Evolutionary conservation across 495 filamentous ascomycete species (phyloP).

Genomic region (Hyphodiscus hymeniophilus): DNA sequence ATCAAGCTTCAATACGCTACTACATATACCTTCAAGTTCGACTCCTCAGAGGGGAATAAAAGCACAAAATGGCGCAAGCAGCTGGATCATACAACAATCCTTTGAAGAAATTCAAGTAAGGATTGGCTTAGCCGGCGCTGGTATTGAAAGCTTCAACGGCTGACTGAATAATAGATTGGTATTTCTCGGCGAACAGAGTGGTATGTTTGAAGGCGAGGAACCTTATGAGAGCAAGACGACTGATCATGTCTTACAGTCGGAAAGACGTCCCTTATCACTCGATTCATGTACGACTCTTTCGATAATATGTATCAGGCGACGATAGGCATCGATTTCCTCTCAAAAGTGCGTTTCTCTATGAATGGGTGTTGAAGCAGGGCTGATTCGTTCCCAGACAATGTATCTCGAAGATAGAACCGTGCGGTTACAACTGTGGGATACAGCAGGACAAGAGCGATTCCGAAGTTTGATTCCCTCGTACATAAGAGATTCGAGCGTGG

Average conservation of each 20-base stretch:
- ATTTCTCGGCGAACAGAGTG: slow-evolving; percentile 95
- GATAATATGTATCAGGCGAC: slow-evolving; percentile 99
- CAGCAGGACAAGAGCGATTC: slow-evolving; percentile 94
- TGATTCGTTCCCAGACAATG: slow-evolving; percentile 63
- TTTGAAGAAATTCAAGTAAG: slow-evolving; percentile 99
- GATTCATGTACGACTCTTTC: slow-evolving; percentile 99
- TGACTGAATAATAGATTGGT: slow-evolving; percentile 57
- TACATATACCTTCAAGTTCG: too few species aligned
- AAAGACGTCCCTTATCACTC: slow-evolving; percentile 96
- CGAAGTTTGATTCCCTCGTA: slow-evolving; percentile 95
- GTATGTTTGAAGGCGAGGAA: slow-evolving; percentile 46
- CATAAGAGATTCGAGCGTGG: slow-evolving; percentile 93
- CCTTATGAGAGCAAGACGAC: not conserved
- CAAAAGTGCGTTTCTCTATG: slow-evolving; percentile 55
- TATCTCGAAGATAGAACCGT: slow-evolving; percentile 98
- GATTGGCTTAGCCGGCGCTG: slow-evolving; percentile 18
- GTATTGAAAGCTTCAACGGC: slow-evolving; percentile 1
- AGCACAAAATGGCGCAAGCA: slow-evolving; percentile 41
- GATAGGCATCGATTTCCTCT: slow-evolving; percentile 98
- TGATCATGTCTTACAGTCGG: slow-evolving; percentile 53
- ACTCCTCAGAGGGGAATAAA: slow-evolving; percentile 22
- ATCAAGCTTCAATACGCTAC: too few species aligned
- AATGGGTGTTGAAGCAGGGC: slow-evolving; percentile 5
- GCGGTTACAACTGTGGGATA: slow-evolving; percentile 96
- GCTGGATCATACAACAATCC: slow-evolving; percentile 93